Base-by-base conservation (phyloP, 768 basidiomycete genomes). In the Pilatotrama ljubarskyi region DNA sequence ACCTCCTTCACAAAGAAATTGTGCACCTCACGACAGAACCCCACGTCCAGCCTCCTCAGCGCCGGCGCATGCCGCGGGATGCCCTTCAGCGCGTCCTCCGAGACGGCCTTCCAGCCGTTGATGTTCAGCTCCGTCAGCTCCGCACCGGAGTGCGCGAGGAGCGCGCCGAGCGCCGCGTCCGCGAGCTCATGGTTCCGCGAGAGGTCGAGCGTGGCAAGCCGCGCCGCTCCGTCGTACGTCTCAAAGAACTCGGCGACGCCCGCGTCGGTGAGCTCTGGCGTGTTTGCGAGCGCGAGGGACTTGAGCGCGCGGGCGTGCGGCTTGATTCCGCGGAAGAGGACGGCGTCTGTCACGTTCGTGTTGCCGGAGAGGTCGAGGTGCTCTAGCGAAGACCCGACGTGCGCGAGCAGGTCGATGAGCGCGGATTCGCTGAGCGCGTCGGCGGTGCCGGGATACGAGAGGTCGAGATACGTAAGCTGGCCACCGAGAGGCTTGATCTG, bases 11-110 rank as follows among this genome's bases (percentile, higher is more conserved):
- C 74, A 3, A 89, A 79, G 68, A 90, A 95, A 72, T 98, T 90
- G 59, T 95, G 88, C 40, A 91, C 79, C 20, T 82, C 80, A 48
- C 95, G 77, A 66, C 94, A 94, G 83, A 90, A 98, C 1, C 95
- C 89, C 2, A 95, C 73, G 68, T 98, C 91, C 40, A 98, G 62
- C 68, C 76, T 80, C 65, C 70, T 74, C 69, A 96, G 62, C 36
- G 79, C 74, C 2, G 64, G 68, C 15, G 72, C 77, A 10, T 37
- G 71, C 42, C 72, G 69, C 22, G 74, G 68, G 17, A 83, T 69
- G 14, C 58, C 41, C 51, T 59, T 61, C 26, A 90, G 70, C 1
- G 76, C 72, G 13, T 83, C 82, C 35, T 79, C 76, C 0, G 80
- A 77, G 0, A 84, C 78, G 3, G 81, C 81, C 68, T 87, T 87